These are phyloP conservation scores for Iris pallida DNA, from an alignment of 116 monocot species.

Conservation along the genomic window DNA sequence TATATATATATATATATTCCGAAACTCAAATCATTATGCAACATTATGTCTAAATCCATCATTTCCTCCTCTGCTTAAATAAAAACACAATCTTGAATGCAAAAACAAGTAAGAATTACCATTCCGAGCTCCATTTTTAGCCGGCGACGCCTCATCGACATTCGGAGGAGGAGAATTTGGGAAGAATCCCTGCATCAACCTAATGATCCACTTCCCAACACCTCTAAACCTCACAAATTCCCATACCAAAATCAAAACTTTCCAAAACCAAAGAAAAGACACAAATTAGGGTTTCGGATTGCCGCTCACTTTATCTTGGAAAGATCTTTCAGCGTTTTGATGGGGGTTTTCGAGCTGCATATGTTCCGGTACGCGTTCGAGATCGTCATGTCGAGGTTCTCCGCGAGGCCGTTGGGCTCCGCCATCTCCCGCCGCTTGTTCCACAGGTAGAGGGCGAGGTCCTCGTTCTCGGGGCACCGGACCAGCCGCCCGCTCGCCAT, in stretches of 20 bases:
- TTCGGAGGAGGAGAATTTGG: constrained; percentile 11
- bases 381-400: constrained; percentile 66
- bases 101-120: constrained; percentile 35
- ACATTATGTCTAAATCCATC: too few species aligned
- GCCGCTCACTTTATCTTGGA: constrained; percentile 66
- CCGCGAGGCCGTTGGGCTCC: constrained; percentile 38
- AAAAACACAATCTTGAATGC: too few species aligned
- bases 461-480: constrained; percentile 73
- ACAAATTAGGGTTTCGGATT: background rate
- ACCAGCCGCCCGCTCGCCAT: constrained; percentile 39
- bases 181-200: constrained; percentile 71
- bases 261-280: background rate
- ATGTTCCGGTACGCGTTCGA: constrained; percentile 65
- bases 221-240: constrained; percentile 34
- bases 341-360: constrained; percentile 61
- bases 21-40: too few species aligned
- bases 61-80: too few species aligned
- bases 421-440: constrained; percentile 66
- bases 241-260: background rate
- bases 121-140: constrained; percentile 21
- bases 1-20: too few species aligned
- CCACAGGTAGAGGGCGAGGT: constrained; percentile 42
- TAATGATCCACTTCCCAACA: constrained; percentile 89
- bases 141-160: constrained; percentile 11
- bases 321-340: constrained; percentile 71